These are phyloP conservation scores for Arxiozyma telluris DNA, from an alignment of 1,139 yeast genomes.

Conservation along the genomic window DNA sequence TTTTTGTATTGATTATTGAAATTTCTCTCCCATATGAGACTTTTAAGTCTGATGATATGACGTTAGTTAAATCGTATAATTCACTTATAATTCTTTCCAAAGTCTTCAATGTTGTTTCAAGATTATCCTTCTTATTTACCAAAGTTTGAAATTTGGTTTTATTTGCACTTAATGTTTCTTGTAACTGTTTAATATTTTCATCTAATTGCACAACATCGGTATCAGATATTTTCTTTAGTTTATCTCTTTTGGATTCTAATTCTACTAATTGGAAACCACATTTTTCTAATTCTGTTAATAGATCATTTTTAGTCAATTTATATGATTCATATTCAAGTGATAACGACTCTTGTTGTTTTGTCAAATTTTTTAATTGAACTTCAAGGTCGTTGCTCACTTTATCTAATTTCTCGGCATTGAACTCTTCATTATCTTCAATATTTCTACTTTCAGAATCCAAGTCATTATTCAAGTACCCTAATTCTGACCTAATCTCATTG, in stretches of 20 bases:
- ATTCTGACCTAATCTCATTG: constrained; percentile 33
- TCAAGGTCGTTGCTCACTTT: constrained; percentile 54
- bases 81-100: constrained; percentile 33
- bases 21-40: constrained; percentile 24
- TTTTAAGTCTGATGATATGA: constrained; percentile 26
- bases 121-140: constrained; percentile 43
- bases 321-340: constrained; percentile 60
- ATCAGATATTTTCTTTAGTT: constrained; percentile 49
- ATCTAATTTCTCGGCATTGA: constrained; percentile 38
- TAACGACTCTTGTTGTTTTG: constrained; percentile 53
- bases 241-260: constrained; percentile 50
- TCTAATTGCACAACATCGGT: constrained; percentile 54
- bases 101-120: constrained; percentile 51
- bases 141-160: constrained; percentile 36
- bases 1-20: constrained; percentile 18
- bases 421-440: constrained; percentile 15
- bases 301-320: constrained; percentile 49
- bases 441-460: background rate
- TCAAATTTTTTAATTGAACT: constrained; percentile 52
- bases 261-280: constrained; percentile 38
- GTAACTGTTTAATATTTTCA: constrained; percentile 49
- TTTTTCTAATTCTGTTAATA: constrained; percentile 41
- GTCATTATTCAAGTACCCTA: constrained; percentile 13
- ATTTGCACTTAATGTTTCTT: constrained; percentile 39
- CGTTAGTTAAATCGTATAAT: constrained; percentile 22